Conservation (phyloP, 1,284 basidiomycete genomes). For the Caloboletus inedulis region DNA sequence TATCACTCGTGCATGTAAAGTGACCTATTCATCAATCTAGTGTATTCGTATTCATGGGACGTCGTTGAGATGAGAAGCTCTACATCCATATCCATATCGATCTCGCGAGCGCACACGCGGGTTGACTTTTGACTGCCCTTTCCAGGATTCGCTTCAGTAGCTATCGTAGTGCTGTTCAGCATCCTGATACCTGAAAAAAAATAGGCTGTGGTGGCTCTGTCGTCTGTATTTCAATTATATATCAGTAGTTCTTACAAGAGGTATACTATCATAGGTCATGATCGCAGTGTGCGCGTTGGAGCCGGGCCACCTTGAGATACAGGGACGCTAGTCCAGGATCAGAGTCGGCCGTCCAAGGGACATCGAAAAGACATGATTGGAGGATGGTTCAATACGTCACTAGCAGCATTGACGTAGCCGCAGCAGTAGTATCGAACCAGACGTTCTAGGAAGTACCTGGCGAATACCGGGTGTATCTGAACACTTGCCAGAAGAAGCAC, state of each 20-base stretch:
- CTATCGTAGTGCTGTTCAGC: background rate
- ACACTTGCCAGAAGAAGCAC: background rate
- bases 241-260: background rate
- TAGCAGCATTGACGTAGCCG: background rate
- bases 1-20: background rate
- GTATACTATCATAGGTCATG: background rate
- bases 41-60: background rate
- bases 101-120: background rate
- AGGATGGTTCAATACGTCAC: background rate
- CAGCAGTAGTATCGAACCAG: background rate
- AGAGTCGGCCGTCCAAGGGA: too few relatives aligned
- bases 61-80: background rate
- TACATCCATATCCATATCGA: background rate
- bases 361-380: too few relatives aligned
- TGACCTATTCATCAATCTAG: background rate
- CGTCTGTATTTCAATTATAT: background rate
- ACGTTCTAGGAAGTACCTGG: background rate
- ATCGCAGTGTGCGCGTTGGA: background rate
- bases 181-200: background rate
- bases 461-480: too few relatives aligned
- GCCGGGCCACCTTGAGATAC: too few relatives aligned
- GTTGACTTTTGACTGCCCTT: background rate
- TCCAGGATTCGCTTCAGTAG: background rate
- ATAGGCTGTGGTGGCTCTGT: background rate
- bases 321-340: too few relatives aligned